Evolutionary conservation across 257 asterid genomes (phyloP), one percentile per base, ranked within the genome.

Genomic region (Solanum clarkiae): DNA sequence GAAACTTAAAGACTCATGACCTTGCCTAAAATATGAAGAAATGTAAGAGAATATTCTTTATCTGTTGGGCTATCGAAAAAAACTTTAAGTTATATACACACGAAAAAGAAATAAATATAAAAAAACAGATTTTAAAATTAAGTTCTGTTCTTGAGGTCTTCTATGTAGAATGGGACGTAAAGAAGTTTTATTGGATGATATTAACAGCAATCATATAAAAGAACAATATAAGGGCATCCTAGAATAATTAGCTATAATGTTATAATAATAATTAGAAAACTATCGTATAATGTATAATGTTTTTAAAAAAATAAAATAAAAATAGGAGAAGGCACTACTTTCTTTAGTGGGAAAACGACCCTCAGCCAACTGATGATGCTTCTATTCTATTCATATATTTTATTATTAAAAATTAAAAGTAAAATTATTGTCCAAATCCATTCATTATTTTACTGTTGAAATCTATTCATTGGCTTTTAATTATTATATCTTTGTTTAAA

Each of bases 331-430:
- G 24, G 77, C 42, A 62, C 83, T 81, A 83, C 60, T 44, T 88
- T 77, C 24, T 49, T 77, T 84, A 85, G 57, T 84, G 26, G 56
- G 91, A 89, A 81, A 89, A 80, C 32, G 88, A 89, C 91, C n/a
- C 51, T 54, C 44, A 60, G 88, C 90, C 91, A 87, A 89, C 88
- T 88, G 54, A 62, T 77, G 32, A 62, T 77, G 32, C 84, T 82
- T 82, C 84, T 84, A 77, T 84, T 68, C 36, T 84, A 80, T 70
- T 54, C 79, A 80, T 53, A 42, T 81, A 57, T 81, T 40, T 59
- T 62, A 86, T 29, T 75, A 15, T 22, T 22, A 40, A 84, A 40
- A 32, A 15, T 22, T 22, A 40, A 84, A 84, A 40, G 44, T 47
- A 85, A 26, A 26, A 12, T 83, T 57, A 22, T 68, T 59, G 49